Evolutionary conservation across 495 filamentous ascomycete species (phyloP).

Genomic region (Tuber calosporum): DNA sequence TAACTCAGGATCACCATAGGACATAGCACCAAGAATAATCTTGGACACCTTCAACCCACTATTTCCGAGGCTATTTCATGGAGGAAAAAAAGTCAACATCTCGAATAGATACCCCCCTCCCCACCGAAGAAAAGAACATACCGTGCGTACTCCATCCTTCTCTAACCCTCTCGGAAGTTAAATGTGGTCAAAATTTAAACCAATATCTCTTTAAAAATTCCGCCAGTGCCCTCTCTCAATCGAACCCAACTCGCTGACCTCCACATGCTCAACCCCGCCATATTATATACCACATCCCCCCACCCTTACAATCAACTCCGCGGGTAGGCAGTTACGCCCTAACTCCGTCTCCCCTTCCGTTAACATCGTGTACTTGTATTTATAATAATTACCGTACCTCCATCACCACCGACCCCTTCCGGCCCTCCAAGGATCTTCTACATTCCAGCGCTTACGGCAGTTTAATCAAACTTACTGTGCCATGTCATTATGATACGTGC

Average conservation of each 20-base stretch:
- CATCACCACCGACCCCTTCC: neutral
- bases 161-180: neutral
- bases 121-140: neutral
- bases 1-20: constrained; percentile 49
- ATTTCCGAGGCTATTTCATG: constrained; percentile 49
- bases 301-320: neutral
- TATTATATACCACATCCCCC: neutral
- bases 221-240: neutral
- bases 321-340: neutral
- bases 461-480: neutral
- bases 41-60: constrained; percentile 62
- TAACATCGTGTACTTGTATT: neutral
- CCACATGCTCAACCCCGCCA: neutral
- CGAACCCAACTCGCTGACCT: neutral
- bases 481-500: neutral
- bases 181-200: neutral
- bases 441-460: neutral
- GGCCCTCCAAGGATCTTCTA: neutral
- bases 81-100: constrained; percentile 11
- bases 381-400: too few relatives aligned
- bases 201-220: neutral
- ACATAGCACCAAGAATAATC: constrained; percentile 65
- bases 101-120: neutral
- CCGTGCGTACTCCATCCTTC: neutral
- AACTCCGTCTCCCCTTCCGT: neutral